phyloP scores from a whole-genome alignment of 345 rosid genomes.

The Ceriops decandra region DNA sequence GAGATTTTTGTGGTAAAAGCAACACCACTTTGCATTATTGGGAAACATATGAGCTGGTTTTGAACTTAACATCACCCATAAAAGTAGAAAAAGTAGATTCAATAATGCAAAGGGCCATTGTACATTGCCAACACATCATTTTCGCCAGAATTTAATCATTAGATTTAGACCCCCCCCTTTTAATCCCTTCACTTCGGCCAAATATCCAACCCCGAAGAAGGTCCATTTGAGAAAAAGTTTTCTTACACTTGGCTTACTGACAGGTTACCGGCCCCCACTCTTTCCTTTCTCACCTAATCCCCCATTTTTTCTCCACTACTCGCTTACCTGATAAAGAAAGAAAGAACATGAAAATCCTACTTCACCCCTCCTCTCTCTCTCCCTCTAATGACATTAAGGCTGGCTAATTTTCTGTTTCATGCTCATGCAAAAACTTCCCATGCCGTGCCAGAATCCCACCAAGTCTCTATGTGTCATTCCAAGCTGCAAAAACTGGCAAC shows the following conservation, averaged over 20 bases:
- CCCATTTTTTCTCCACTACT: constrained; percentile 24
- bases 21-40: constrained; percentile 29
- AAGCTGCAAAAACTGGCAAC: constrained; percentile 67
- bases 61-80: constrained; percentile 26
- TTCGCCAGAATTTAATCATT: constrained; percentile 30
- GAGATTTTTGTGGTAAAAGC: constrained; percentile 33
- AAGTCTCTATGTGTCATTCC: constrained; percentile 50
- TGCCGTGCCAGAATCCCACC: background rate
- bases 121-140: constrained; percentile 27
- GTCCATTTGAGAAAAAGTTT: constrained; percentile 28
- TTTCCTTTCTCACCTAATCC: constrained; percentile 15
- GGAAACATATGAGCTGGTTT: constrained; percentile 34
- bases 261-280: constrained; percentile 30
- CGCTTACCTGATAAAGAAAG: background rate
- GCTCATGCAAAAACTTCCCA: constrained; percentile 8
- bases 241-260: constrained; percentile 35
- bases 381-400: background rate
- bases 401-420: background rate
- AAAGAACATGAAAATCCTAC: constrained; percentile 18
- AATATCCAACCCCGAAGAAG: constrained; percentile 35
- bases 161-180: constrained; percentile 4
- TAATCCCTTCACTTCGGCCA: constrained; percentile 37
- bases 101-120: constrained; percentile 13
- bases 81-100: background rate
- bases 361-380: background rate